phyloP scores from a whole-genome alignment of 495 filamentous ascomycete species.

The Penicillium lagena region DNA sequence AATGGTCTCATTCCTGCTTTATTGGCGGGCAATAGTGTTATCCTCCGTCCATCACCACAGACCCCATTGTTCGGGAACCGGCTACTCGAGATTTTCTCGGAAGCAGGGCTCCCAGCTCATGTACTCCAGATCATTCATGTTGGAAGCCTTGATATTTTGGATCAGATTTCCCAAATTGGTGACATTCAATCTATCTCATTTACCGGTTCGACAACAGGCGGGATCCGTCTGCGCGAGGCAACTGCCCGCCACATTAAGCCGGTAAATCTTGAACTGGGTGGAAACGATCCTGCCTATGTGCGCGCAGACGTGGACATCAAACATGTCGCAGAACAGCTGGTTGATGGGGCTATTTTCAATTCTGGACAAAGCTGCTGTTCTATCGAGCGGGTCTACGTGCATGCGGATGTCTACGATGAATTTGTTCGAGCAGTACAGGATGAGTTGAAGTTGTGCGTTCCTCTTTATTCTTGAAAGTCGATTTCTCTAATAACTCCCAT shows the following conservation, averaged over 20 bases:
- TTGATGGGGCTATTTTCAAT: constrained; percentile 94
- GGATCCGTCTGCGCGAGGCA: constrained; percentile 73
- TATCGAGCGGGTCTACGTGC: constrained; percentile 87
- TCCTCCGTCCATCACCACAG: constrained; percentile 89
- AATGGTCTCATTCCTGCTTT: constrained; percentile 87
- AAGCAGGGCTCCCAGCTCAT: constrained; percentile 72
- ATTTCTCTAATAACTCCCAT: constrained; percentile 9
- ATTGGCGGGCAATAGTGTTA: constrained; percentile 79
- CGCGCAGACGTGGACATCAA: constrained; percentile 77
- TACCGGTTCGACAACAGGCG: constrained; percentile 84
- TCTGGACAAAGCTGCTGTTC: constrained; percentile 95
- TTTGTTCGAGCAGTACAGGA: constrained; percentile 72
- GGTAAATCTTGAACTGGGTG: constrained; percentile 84
- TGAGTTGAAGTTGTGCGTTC: constrained; percentile 51
- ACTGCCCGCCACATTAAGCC: constrained; percentile 73
- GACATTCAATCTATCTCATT: constrained; percentile 77
- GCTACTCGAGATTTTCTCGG: constrained; percentile 64
- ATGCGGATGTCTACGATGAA: constrained; percentile 72
- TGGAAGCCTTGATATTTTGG: constrained; percentile 65
- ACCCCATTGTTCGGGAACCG: constrained; percentile 85
- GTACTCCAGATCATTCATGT: constrained; percentile 87
- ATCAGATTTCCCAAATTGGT: constrained; percentile 67
- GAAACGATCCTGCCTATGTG: constrained; percentile 91
- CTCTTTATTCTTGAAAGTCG: not conserved
- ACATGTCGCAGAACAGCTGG: constrained; percentile 88